phyloP scores from a whole-genome alignment of 2,329 filamentous ascomycete genomes.

The Trichoderma sp. region DNA sequence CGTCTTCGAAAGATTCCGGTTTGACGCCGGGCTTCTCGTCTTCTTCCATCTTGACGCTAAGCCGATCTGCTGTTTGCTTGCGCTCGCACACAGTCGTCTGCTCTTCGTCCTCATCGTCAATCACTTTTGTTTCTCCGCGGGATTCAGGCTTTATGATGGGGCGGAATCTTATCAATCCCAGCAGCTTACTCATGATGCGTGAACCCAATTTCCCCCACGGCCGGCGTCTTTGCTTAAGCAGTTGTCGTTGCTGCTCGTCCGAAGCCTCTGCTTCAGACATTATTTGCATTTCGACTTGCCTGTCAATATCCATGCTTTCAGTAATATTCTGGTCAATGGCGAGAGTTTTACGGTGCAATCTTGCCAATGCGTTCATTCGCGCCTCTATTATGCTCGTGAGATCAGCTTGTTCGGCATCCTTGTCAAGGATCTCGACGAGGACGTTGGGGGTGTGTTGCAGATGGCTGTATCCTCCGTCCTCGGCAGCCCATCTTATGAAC shows the following conservation, averaged over 20 bases:
- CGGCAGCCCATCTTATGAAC: constrained; percentile 46
- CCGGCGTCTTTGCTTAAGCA: neutral
- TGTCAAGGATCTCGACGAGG: constrained; percentile 42
- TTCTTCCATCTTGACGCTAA: neutral
- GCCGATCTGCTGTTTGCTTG: neutral
- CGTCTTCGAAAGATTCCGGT: constrained; percentile 15
- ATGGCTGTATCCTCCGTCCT: constrained; percentile 42
- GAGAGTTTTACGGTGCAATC: constrained; percentile 42
- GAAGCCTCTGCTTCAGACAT: neutral
- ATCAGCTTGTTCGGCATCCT: constrained; percentile 31
- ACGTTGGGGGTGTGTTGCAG: constrained; percentile 44
- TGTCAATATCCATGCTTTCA: neutral
- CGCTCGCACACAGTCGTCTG: neutral
- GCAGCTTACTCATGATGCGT: constrained; percentile 1
- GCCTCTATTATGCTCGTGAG: constrained; percentile 41
- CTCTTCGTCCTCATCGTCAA: constrained; percentile 5
- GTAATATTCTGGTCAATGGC: constrained; percentile 22
- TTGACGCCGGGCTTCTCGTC: neutral
- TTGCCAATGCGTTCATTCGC: constrained; percentile 41
- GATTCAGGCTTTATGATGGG: constrained; percentile 1
- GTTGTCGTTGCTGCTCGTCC: neutral
- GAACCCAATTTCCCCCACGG: constrained; percentile 4
- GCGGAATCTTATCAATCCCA: constrained; percentile 4
- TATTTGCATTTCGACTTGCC: constrained; percentile 32
- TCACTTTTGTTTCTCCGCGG: neutral